A percentile compares a stretch with the other conserved stretches of the same genome.
These are phyloP conservation scores for Calonectria honghensis DNA, from an alignment of 2,329 filamentous ascomycete species.

Conservation along the genomic window DNA sequence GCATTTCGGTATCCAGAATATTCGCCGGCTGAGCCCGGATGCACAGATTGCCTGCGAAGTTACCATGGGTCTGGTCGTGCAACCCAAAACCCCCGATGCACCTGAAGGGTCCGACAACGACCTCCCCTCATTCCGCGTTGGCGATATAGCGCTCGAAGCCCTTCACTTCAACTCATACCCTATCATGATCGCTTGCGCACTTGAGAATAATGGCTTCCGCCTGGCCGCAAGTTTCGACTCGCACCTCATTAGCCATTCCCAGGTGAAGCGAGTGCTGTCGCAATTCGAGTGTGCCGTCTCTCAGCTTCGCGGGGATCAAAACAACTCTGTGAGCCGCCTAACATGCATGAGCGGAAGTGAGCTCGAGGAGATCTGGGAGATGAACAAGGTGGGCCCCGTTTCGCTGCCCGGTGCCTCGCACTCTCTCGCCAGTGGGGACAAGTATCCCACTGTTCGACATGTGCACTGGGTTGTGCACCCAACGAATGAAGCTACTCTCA, in stretches of 20 bases:
- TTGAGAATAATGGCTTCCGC: constrained; percentile 71
- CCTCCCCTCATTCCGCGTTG: constrained; percentile 68
- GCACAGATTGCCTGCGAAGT: constrained; percentile 73
- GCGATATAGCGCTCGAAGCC: constrained; percentile 74
- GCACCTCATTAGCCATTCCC: constrained; percentile 68
- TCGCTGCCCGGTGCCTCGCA: constrained; percentile 42
- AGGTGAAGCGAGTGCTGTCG: constrained; percentile 71
- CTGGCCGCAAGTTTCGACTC: constrained; percentile 79
- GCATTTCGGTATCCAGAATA: constrained; percentile 59
- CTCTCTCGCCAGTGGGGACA: constrained; percentile 47
- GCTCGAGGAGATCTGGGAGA: constrained; percentile 58
- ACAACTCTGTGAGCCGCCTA: constrained; percentile 59
- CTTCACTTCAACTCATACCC: constrained; percentile 75
- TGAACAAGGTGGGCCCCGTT: constrained; percentile 52
- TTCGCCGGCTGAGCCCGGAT: constrained; percentile 66
- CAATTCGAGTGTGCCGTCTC: constrained; percentile 71
- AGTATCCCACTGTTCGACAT: constrained; percentile 47
- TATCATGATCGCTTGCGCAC: constrained; percentile 78
- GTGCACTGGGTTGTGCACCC: constrained; percentile 57
- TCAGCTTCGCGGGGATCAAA: constrained; percentile 65
- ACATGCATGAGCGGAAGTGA: constrained; percentile 61
- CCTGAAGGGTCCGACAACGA: constrained; percentile 45
- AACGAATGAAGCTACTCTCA: constrained; percentile 50
- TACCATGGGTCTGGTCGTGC: constrained; percentile 71
- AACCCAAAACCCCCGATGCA: constrained; percentile 62